phyloP scores from a whole-genome alignment of 768 basidiomycete genomes.

The Collybia mongolica region DNA sequence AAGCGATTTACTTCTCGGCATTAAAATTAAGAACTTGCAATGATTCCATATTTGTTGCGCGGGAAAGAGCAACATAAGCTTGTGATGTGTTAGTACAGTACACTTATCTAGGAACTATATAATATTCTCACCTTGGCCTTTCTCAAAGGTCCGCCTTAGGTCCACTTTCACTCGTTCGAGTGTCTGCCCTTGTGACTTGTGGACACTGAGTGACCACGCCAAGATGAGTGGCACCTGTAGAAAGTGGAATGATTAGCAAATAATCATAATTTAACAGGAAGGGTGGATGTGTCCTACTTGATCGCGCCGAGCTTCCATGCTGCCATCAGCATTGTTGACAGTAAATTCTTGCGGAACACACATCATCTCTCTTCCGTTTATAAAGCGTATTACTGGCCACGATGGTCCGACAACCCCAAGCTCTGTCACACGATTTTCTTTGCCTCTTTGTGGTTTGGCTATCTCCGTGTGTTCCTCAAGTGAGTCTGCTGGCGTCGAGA shows the following conservation, averaged over 20 bases:
- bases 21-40: constrained; percentile 68
- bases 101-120: background rate
- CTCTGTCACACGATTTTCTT: constrained; percentile 7
- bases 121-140: constrained; percentile 61
- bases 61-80: constrained; percentile 75
- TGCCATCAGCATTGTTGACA: constrained; percentile 57
- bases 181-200: constrained; percentile 92
- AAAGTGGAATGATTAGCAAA: background rate
- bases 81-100: background rate
- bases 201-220: constrained; percentile 87
- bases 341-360: constrained; percentile 62
- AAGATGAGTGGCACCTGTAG: constrained; percentile 70
- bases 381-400: constrained; percentile 67
- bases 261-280: background rate
- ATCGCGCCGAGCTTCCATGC: constrained; percentile 54
- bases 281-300: constrained; percentile 40
- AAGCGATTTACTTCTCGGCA: constrained; percentile 45
- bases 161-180: constrained; percentile 82
- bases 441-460: constrained; percentile 30
- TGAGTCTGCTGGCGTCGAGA: constrained; percentile 44
- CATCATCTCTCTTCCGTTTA: constrained; percentile 41
- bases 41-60: constrained; percentile 64
- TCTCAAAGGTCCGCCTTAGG: constrained; percentile 74
- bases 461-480: constrained; percentile 29
- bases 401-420: constrained; percentile 12